Evolutionary conservation across 352 stramenopile species (phyloP).

Genomic region (Phytophthora fragariaefolia): DNA sequence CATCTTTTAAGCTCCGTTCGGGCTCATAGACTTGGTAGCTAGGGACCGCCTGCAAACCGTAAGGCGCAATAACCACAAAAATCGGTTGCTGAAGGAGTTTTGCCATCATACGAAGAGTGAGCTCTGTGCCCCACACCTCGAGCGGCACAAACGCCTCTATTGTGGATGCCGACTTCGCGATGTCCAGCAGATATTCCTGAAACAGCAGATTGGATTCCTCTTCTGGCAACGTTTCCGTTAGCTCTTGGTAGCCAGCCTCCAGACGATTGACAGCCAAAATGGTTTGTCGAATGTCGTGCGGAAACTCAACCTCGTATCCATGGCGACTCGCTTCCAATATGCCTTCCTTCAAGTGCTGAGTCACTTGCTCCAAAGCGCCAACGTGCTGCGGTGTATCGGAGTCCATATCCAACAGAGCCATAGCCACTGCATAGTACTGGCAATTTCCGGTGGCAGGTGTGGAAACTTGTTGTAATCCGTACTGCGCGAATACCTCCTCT

Average conservation of each 20-base stretch:
- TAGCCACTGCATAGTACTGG: slow-evolving; percentile 30
- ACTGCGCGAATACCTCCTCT: slow-evolving; percentile 1
- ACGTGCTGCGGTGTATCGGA: slow-evolving; percentile 14
- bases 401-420: slow-evolving; percentile 8
- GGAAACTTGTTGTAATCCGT: slow-evolving; percentile 4
- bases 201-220: slow-evolving; percentile 18
- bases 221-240: slow-evolving; percentile 6
- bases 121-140: slow-evolving; percentile 16
- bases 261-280: slow-evolving; percentile 24
- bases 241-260: slow-evolving; percentile 5
- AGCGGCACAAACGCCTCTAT: slow-evolving; percentile 5
- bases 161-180: slow-evolving; percentile 10
- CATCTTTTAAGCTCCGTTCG: slow-evolving; percentile 5
- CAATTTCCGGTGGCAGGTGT: slow-evolving; percentile 28
- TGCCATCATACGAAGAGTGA: slow-evolving; percentile 30
- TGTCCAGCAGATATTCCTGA: slow-evolving; percentile 12
- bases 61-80: slow-evolving; percentile 17
- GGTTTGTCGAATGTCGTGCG: slow-evolving; percentile 27
- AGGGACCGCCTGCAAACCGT: slow-evolving; percentile 6
- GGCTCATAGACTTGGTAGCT: slow-evolving; percentile 25
- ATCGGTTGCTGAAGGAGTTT: slow-evolving; percentile 25
- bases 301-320: slow-evolving; percentile 27
- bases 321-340: slow-evolving; percentile 13
- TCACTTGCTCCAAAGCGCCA: slow-evolving; percentile 11
- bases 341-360: slow-evolving; percentile 14